Conservation (phyloP, 2,329 filamentous ascomycete genomes). For the Zarea fungicola region DNA sequence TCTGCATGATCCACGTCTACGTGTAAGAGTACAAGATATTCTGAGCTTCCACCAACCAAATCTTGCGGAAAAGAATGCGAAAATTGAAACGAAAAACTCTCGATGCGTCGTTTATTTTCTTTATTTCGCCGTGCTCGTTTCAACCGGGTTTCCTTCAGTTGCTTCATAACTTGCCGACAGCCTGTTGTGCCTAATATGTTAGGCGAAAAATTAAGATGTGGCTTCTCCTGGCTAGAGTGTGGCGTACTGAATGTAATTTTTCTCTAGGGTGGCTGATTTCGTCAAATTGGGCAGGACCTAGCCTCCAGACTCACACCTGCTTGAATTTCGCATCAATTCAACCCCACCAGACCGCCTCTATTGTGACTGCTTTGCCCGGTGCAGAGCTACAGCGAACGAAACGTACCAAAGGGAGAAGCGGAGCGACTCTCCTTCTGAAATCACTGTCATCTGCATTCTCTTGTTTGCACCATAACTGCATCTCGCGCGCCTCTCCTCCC, state of each 20-base stretch:
- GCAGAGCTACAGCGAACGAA: conserved; percentile 28
- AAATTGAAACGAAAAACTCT: too few species aligned
- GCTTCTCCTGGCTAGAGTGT: conserved; percentile 15
- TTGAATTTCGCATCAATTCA: conserved; percentile 17
- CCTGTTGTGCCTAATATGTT: not conserved
- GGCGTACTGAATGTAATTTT: conserved; percentile 5
- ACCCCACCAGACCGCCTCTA: conserved; percentile 14
- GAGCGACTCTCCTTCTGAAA: conserved; percentile 19
- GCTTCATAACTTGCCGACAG: not conserved
- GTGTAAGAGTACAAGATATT: too few species aligned
- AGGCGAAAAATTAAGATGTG: conserved; percentile 8
- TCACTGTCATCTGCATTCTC: conserved; percentile 2
- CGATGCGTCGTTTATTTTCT: too few species aligned
- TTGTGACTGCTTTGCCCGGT: conserved; percentile 31
- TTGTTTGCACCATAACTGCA: conserved; percentile 16
- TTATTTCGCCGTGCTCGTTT: too few species aligned
- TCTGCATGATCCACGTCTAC: too few species aligned
- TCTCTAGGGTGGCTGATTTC: not conserved
- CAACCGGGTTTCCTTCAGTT: not conserved
- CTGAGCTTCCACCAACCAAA: too few species aligned
- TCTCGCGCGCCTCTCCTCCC: conserved; percentile 17
- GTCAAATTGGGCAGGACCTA: conserved; percentile 1
- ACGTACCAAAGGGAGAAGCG: conserved; percentile 23
- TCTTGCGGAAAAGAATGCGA: too few species aligned
- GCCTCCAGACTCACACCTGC: conserved; percentile 8